phyloP scores from a whole-genome alignment of 257 asterid genomes.

The Solanum okadae region DNA sequence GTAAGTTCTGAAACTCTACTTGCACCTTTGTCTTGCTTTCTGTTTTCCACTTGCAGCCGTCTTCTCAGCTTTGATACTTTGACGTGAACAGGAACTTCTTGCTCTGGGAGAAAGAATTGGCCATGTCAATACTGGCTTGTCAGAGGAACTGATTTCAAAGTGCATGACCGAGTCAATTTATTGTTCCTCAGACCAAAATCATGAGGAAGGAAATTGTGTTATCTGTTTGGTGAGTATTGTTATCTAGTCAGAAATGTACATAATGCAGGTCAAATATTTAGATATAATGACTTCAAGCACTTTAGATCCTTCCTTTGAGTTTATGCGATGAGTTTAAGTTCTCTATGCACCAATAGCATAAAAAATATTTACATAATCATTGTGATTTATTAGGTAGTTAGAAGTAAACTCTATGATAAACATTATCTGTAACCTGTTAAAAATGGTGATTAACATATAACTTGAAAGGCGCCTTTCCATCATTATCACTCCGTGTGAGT shows the following conservation, averaged over 20 bases:
- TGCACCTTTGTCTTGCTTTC: not conserved
- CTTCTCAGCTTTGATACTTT: not conserved
- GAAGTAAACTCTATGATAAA: not conserved
- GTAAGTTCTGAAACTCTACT: constrained; percentile 14
- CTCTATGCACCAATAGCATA: not conserved
- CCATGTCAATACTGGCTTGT: constrained; percentile 64
- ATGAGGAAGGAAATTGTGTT: constrained; percentile 51
- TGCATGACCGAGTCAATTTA: constrained; percentile 44
- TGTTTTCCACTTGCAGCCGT: not conserved
- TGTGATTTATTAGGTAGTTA: not conserved
- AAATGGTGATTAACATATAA: not conserved
- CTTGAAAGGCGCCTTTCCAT: not conserved
- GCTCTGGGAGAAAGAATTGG: constrained; percentile 85
- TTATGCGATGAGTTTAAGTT: not conserved
- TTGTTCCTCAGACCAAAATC: constrained; percentile 41
- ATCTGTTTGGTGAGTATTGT: constrained; percentile 52
- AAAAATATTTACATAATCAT: not conserved
- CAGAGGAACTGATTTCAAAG: constrained; percentile 40
- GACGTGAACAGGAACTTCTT: constrained; percentile 57
- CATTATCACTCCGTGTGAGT: not conserved
- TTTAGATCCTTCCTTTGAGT: not conserved
- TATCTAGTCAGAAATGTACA: not conserved
- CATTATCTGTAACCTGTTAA: not conserved
- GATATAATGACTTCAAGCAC: not conserved
- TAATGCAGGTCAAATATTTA: not conserved